Conservation (phyloP, 441 rosid genomes). For the Brassica hybrid region DNA sequence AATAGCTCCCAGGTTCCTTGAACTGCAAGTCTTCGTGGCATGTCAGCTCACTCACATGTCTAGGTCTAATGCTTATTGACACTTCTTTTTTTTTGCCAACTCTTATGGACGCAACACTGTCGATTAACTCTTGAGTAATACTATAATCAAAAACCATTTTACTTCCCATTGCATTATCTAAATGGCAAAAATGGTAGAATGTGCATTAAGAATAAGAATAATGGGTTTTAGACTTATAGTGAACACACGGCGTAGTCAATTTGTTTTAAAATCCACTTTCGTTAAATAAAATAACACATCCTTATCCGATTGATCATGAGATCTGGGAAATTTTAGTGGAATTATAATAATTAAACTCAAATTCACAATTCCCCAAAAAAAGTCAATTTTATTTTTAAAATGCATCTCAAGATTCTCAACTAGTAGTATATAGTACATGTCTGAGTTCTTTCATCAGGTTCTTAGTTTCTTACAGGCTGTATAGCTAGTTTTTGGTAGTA, state of each 20-base stretch:
- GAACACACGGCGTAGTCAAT: not conserved
- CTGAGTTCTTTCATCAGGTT: not conserved
- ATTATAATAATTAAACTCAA: conserved; percentile 1
- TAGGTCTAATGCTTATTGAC: no score
- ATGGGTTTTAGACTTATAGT: no score
- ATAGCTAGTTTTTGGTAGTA: conserved; percentile 1
- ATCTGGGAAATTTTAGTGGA: not conserved
- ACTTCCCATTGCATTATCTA: no score
- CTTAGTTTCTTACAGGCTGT: conserved; percentile 12
- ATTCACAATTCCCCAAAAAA: not conserved
- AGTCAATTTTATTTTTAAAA: not conserved
- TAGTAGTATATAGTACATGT: not conserved
- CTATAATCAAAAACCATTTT: no score
- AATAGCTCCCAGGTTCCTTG: no score
- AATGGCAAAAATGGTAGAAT: not conserved
- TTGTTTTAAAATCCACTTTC: not conserved
- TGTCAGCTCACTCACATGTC: no score
- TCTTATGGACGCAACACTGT: no score
- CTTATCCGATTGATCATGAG: conserved; percentile 12
- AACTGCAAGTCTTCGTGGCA: no score
- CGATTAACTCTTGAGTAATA: no score
- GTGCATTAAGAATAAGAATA: no score
- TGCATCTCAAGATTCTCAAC: not conserved
- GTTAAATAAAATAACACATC: not conserved
- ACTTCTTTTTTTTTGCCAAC: no score